phyloP scores from a whole-genome alignment of 106 monocot genomes.

The Allium sativum region DNA sequence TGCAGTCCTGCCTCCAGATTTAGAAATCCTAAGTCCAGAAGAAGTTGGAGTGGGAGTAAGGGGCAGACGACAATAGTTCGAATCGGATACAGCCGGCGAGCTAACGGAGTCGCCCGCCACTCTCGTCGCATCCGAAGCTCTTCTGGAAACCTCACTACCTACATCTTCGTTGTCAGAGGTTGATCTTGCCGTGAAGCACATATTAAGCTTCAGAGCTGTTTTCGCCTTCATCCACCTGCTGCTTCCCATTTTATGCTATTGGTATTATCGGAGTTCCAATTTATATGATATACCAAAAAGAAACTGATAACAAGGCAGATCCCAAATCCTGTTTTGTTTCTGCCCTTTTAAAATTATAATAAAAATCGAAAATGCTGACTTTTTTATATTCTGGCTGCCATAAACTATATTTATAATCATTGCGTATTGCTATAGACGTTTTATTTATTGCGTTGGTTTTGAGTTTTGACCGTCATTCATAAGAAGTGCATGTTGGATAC shows the following conservation, averaged over 20 bases:
- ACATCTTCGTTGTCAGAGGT: slow-evolving; percentile 27
- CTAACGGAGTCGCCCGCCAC: background rate
- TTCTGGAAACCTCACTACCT: background rate
- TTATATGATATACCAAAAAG: no score
- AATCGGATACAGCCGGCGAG: background rate
- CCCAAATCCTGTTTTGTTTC: no score
- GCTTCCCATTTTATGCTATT: slow-evolving; percentile 32
- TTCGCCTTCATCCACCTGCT: slow-evolving; percentile 67
- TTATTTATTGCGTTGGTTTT: no score
- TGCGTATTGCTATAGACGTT: no score
- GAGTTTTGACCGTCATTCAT: no score
- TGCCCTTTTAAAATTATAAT: no score
- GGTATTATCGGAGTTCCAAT: background rate
- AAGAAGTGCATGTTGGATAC: no score
- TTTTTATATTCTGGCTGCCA: no score
- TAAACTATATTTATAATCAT: no score
- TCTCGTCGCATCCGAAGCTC: background rate
- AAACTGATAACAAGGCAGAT: no score
- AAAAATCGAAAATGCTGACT: no score
- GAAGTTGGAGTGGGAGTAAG: slow-evolving; percentile 38
- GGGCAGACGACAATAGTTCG: slow-evolving; percentile 12
- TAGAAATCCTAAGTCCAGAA: slow-evolving; percentile 37
- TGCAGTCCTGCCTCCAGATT: slow-evolving; percentile 43
- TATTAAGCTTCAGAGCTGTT: slow-evolving; percentile 50
- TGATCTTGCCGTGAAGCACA: slow-evolving; percentile 43